phyloP scores from a whole-genome alignment of 108 stramenopile species.

The Nitzschia palea region DNA sequence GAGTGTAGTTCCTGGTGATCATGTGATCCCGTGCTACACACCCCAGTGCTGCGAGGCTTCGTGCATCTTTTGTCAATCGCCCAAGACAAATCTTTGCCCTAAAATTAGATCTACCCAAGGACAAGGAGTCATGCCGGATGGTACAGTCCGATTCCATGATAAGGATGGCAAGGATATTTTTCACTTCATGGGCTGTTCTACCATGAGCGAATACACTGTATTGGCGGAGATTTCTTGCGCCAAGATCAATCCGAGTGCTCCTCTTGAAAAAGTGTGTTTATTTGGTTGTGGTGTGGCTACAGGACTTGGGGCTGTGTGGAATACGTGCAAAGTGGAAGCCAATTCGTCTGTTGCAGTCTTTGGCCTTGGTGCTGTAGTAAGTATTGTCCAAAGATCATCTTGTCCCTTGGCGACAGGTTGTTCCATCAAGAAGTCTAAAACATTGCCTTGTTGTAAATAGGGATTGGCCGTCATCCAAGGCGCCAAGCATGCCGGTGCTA shows the following conservation, averaged over 20 bases:
- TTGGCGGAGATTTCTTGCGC: constrained; percentile 91
- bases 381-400: constrained; percentile 16
- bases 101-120: constrained; percentile 85
- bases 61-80: constrained; percentile 85
- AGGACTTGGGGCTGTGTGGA: constrained; percentile 86
- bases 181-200: constrained; percentile 97
- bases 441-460: too few species aligned
- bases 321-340: constrained; percentile 91
- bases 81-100: constrained; percentile 92
- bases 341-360: constrained; percentile 91
- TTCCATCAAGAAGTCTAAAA: too few species aligned
- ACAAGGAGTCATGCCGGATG: constrained; percentile 90
- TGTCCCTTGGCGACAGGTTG: too few species aligned
- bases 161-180: constrained; percentile 86
- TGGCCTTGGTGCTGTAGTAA: constrained; percentile 88
- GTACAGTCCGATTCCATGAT: constrained; percentile 77
- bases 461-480: constrained; percentile 88
- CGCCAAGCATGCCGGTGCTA: constrained; percentile 84
- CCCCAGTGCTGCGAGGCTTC: constrained; percentile 66
- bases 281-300: constrained; percentile 93
- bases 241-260: constrained; percentile 77
- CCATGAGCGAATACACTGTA: constrained; percentile 95
- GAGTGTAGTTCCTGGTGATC: constrained; percentile 79
- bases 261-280: constrained; percentile 88
- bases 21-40: constrained; percentile 83